A percentile compares a stretch with the other conserved stretches of the same genome.
phyloP scores from a whole-genome alignment of 1,139 yeast genomes.

The Taiozyma sp. region DNA sequence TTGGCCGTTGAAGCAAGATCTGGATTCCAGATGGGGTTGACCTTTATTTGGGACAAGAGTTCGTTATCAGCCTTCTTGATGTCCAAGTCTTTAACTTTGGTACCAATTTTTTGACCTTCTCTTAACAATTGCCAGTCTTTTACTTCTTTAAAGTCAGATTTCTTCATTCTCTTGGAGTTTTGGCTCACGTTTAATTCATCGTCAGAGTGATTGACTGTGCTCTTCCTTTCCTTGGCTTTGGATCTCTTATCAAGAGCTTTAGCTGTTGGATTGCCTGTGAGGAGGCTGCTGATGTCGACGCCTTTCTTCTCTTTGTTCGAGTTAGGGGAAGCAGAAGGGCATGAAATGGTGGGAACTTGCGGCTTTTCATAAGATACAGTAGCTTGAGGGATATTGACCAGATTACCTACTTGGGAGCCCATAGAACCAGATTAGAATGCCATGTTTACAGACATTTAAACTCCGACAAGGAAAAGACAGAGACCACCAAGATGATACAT shows the following conservation, averaged over 20 bases:
- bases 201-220: neutral
- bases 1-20: neutral
- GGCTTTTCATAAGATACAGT: neutral
- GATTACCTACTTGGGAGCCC: constrained; percentile 20
- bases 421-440: constrained; percentile 75
- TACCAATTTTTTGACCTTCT: neutral
- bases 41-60: neutral
- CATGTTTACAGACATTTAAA: constrained; percentile 42
- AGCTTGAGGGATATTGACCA: neutral
- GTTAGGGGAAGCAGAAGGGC: neutral
- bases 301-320: neutral
- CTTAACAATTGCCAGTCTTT: constrained; percentile 1
- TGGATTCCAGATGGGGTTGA: neutral
- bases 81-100: neutral
- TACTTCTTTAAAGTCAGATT: neutral
- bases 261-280: neutral
- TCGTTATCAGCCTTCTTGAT: neutral
- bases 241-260: neutral
- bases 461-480: constrained; percentile 16
- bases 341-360: neutral
- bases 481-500: constrained; percentile 34
- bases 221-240: neutral
- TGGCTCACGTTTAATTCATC: neutral
- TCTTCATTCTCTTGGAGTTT: neutral
- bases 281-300: neutral